These are phyloP conservation scores for Tolypocladium amazonense DNA, from an alignment of 2,329 filamentous ascomycete genomes.

Conservation along the genomic window DNA sequence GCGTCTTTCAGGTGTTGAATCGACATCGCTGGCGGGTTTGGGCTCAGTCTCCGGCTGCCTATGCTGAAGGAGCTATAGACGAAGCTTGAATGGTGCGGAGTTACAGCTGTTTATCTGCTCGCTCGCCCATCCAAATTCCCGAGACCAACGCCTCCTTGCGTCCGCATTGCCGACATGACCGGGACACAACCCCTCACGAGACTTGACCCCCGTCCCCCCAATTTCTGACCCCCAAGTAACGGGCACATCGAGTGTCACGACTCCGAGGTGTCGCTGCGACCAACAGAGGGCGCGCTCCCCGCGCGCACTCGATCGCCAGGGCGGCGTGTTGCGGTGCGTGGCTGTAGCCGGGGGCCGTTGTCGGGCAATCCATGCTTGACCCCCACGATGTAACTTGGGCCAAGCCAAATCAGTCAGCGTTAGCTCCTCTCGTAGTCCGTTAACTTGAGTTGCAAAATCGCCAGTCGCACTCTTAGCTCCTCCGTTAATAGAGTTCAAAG, in stretches of 20 bases:
- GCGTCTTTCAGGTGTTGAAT: neutral
- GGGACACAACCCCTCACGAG: neutral
- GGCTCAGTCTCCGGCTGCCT: neutral
- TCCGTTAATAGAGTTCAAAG: neutral
- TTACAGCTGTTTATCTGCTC: neutral
- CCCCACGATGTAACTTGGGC: constrained; percentile 2
- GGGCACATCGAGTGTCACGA: neutral
- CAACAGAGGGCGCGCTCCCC: neutral
- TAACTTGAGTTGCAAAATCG: neutral
- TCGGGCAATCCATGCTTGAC: neutral
- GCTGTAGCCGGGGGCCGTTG: neutral
- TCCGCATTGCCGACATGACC: neutral
- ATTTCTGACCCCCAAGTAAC: neutral
- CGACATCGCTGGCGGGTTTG: neutral
- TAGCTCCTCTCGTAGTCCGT: neutral
- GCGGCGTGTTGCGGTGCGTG: neutral
- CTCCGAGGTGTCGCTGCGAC: neutral
- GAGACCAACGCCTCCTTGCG: neutral
- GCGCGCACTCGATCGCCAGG: neutral
- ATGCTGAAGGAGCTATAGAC: neutral
- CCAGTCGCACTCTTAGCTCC: neutral
- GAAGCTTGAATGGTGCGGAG: neutral
- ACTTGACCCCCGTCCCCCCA: neutral
- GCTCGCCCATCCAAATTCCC: neutral
- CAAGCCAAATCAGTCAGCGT: neutral